Evolutionary conservation across 2,329 filamentous ascomycete genomes (phyloP), one percentile per base, ranked within the genome.

Genomic region (Fusarium redolens): DNA sequence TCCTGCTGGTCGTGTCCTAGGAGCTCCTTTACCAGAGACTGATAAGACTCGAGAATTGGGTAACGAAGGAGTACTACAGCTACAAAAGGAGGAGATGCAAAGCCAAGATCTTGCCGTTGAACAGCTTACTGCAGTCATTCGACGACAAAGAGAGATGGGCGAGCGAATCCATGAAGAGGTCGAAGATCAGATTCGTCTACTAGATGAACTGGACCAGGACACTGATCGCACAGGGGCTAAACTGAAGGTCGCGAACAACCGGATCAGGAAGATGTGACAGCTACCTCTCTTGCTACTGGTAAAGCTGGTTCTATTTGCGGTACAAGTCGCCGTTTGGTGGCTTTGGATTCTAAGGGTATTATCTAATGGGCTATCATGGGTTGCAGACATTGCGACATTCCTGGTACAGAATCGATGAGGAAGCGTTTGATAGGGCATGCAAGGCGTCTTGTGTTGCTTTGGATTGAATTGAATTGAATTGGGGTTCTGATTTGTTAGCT

Each of bases 91-190:
- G 77, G 89, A 93, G 80, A 93, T 96, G 86, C 79, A 86, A 59
- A 90, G 93, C 72, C 93, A 97, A 78, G 93, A 96, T 73, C 81
- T 91, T 75, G 91, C 93, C 75, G 88, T 96, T 5, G 87, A 92
- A 22, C 86, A 90, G 74, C 83, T 96, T 61, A 87, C 89, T 4
- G 90, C 89, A 72, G 91, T 94, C 52, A 91, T 96, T 51, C 85
- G 90, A 52, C 85, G 92, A 65, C 92, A 96, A 84, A 91, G 89
- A 78, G 91, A 95, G 81, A 93, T 96, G 88, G 93, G 93, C 1
- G 84, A 93, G 51, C 87, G 90, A 63, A 95, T 96, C 77, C 88
- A 93, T 71, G 88, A 91, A 55, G 93, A 96, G 83, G 86, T 95
- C 62, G 88, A 90, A 59, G 82, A 89, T 73, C 93, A 96, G 83